A percentile compares a stretch with the other conserved stretches of the same genome.
phyloP scores from a whole-genome alignment of 1,284 basidiomycete genomes.

The Thelephora terrestris region DNA sequence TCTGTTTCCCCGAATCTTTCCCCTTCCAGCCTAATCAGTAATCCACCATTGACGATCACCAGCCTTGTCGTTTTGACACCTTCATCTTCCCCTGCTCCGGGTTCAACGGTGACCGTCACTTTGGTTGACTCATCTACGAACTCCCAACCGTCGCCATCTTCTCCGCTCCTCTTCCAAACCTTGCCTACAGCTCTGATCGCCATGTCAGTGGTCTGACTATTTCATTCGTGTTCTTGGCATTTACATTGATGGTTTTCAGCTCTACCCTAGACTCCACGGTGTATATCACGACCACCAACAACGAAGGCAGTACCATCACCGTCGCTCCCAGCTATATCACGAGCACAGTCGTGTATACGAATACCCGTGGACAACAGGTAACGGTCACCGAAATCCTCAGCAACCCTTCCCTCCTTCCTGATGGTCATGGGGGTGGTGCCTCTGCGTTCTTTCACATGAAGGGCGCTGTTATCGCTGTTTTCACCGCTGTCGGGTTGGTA shows the following conservation, averaged over 20 bases:
- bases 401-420: constrained; percentile 55
- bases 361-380: constrained; percentile 36
- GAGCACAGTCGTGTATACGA: constrained; percentile 41
- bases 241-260: constrained; percentile 22
- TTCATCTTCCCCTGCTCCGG: constrained; percentile 1
- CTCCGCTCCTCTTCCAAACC: not conserved
- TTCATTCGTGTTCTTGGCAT: not conserved
- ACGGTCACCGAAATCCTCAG: constrained; percentile 50
- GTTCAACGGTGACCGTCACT: constrained; percentile 2
- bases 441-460: constrained; percentile 55
- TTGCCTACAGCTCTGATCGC: not conserved
- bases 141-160: constrained; percentile 1
- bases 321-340: constrained; percentile 49
- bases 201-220: constrained; percentile 4
- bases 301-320: constrained; percentile 36
- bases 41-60: no score
- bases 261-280: constrained; percentile 44
- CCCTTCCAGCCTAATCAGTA: no score
- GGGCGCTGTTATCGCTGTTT: constrained; percentile 69
- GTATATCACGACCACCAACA: constrained; percentile 48
- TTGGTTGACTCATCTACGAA: constrained; percentile 8
- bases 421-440: constrained; percentile 21
- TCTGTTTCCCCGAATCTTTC: no score
- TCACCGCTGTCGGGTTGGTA: constrained; percentile 65
- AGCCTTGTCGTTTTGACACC: no score